Conservation (phyloP, 352 stramenopile species). For the Peronospora destructor region DNA sequence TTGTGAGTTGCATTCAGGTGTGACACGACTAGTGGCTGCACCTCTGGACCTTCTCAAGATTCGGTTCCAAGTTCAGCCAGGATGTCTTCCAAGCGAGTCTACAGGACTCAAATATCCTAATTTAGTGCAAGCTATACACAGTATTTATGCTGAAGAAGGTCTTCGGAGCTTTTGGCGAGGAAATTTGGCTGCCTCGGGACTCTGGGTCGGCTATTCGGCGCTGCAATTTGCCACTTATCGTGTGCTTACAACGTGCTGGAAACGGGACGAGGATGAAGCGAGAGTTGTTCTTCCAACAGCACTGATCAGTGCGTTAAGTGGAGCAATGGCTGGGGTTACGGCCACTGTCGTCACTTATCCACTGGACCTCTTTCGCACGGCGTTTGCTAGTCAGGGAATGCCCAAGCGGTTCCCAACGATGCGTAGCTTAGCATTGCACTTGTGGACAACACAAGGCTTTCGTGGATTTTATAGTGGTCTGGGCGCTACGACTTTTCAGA, state of each 20-base stretch:
- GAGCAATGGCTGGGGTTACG: constrained; percentile 79
- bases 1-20: no score
- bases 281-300: constrained; percentile 1
- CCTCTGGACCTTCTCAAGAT: constrained; percentile 80
- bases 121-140: constrained; percentile 48
- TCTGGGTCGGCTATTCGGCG: constrained; percentile 80
- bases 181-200: constrained; percentile 63
- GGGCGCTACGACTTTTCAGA: constrained; percentile 83
- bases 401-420: constrained; percentile 80
- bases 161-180: constrained; percentile 77
- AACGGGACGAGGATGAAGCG: constrained; percentile 12
- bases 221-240: constrained; percentile 72
- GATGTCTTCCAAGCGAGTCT: constrained; percentile 28
- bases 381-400: constrained; percentile 88
- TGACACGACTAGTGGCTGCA: constrained; percentile 63
- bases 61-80: constrained; percentile 71
- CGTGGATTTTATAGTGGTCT: constrained; percentile 88
- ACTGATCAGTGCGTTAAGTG: constrained; percentile 64
- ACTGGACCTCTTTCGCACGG: constrained; percentile 91
- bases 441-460: constrained; percentile 62
- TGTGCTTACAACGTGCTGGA: constrained; percentile 38
- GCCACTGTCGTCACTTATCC: constrained; percentile 91
- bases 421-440: constrained; percentile 58
- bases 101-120: constrained; percentile 41
- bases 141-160: constrained; percentile 77